Percentiles rank a stretch among this genome's conserved stretches.
Conservation (phyloP, 768 basidiomycete species). For the Tricholoma terreum region DNA sequence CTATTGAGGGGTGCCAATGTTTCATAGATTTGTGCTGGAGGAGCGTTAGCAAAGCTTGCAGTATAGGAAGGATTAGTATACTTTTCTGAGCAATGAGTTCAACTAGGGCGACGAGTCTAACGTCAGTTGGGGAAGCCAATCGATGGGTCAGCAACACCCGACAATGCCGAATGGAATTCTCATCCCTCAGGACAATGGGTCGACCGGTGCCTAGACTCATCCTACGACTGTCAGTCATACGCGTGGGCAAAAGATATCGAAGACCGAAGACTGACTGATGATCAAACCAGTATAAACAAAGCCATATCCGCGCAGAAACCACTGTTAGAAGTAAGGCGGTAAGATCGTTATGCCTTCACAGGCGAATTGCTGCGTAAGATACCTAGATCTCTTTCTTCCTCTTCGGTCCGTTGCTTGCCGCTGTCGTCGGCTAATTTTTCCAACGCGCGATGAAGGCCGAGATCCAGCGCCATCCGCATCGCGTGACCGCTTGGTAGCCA, state of each 20-base stretch:
- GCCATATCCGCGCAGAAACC: constrained; percentile 90
- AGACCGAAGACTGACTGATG: constrained; percentile 69
- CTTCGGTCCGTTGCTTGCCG: constrained; percentile 66
- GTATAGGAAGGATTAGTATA: constrained; percentile 30
- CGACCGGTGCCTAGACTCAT: constrained; percentile 92
- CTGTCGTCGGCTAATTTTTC: constrained; percentile 83
- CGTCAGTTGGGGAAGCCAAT: constrained; percentile 88
- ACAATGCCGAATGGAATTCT: constrained; percentile 82
- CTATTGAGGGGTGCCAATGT: constrained; percentile 84
- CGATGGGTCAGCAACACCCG: constrained; percentile 78
- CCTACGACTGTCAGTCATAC: constrained; percentile 33
- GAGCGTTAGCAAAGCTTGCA: not conserved
- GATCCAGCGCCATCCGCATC: constrained; percentile 93
- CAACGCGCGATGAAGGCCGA: constrained; percentile 88
- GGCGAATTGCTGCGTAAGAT: constrained; percentile 12
- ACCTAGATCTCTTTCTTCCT: constrained; percentile 88
- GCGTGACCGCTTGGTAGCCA: constrained; percentile 96
- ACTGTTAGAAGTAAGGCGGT: constrained; percentile 42
- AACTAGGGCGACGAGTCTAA: constrained; percentile 81
- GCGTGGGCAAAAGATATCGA: constrained; percentile 3
- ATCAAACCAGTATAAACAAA: constrained; percentile 95
- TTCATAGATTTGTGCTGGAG: constrained; percentile 87
- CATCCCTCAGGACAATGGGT: constrained; percentile 86
- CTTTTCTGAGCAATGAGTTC: constrained; percentile 92
- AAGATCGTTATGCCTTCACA: not conserved